Base-by-base conservation (phyloP, 2,329 filamentous ascomycete genomes). In the Cordyceps cateniannulata region DNA sequence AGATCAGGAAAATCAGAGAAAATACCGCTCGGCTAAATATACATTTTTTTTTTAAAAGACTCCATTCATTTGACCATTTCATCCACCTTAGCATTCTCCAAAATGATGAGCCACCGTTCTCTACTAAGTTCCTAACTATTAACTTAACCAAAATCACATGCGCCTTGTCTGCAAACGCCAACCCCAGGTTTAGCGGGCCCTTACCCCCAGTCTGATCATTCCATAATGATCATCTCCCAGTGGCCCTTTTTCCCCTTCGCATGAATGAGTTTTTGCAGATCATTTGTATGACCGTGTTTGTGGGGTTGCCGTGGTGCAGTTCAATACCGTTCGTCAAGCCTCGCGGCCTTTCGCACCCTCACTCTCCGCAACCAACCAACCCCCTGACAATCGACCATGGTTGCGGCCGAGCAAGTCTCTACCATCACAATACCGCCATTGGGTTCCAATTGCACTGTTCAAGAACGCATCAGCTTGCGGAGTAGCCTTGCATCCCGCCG, bases 131-230 rank as follows among this genome's bases (percentile, higher is more conserved):
- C n/a, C n/a, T n/a, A n/a, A n/a, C n/a, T n/a, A n/a, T n/a, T n/a
- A n/a, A n/a, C n/a, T n/a, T n/a, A n/a, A n/a, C 12, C 12, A 32
- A 10, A 18, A 32, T 56, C 54, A 57, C 54, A 57, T 57, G 53
- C 25, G 44, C 25, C 40, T 45, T 38, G 22, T 9, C 18, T 59
- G 48, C 35, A 59, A 59, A 59, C 56, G 38, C 56, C 56, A 45
- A 40, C 47, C 55, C 55, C 29, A 58, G 35, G 9, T 59, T 59
- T 51, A 59, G 56, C 56, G 56, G 56, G 47, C 47, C 55, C 48
- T 3, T 32, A 24, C 42, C 56, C 29, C 47, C 45, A 27, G 22
- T 45, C 16, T 20, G 24, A 18, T 29, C 49, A 32, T 29, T 24
- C n/a, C 8, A 40, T 40, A n/a, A 45, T 45, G 9, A 10, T 18